Evolutionary conservation across 345 rosid species (phyloP), one percentile per base, ranked within the genome.

Genomic region (Carallia pectinifolia): DNA sequence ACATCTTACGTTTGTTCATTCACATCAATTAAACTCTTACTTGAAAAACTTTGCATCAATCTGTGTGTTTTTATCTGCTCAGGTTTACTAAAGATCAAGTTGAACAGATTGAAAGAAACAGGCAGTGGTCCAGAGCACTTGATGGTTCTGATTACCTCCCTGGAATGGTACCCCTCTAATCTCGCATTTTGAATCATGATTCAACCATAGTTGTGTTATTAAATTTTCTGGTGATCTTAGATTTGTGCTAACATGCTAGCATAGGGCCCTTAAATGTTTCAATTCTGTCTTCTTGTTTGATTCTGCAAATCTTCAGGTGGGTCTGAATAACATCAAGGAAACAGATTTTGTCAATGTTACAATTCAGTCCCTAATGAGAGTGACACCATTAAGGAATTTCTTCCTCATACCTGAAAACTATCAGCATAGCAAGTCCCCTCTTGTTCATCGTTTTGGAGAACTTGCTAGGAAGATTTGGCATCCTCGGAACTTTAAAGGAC

Each of bases 101-200:
- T 55, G 85, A 81, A 73, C 92, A 83, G 85, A 84, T 96, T 73
- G 99, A 96, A 79, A 87, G 61, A 77, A 92, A 83, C 75, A 90
- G 86, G 79, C 91, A 87, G 62, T 96, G 99, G 99, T 96, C 99
- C 48, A 89, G 97, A 80, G 93, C 97, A 64, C 97, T 96, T 72
- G 99, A 92, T 82, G 99, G 99, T 67, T 92, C 99, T 40, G 96
- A 95, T 82, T 92, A 95, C 75, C 96, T 95, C 71, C 99, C 99
- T 0, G 99, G 99, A 84, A 95, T 95, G 98, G 97, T 90, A 73
- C 12, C 36, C 19, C n/a, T 63, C 10, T 60, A 2, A 10, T 2
- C 39, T 39, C 53, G 4, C 18, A 23, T 16, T n/a, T 30, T 3
- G 5, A 4, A 44, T 23, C 30, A 0, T 37, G 47, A 68, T 55